phyloP scores from a whole-genome alignment of 1,284 basidiomycete species.

The Ustilago esculenta region DNA sequence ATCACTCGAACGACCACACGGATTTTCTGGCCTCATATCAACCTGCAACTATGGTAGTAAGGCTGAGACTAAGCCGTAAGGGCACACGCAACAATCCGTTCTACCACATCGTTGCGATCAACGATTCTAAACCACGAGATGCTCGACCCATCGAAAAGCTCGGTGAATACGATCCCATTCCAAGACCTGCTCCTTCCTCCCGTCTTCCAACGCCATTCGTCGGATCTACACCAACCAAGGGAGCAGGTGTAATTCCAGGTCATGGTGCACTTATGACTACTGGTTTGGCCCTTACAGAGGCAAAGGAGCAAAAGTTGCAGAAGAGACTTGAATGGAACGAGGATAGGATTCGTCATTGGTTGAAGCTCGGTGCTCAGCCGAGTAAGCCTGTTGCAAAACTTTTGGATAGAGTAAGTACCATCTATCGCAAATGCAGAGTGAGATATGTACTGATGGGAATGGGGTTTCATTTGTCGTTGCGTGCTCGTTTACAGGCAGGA shows the following conservation, averaged over 20 bases:
- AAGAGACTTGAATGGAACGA: conserved; percentile 91
- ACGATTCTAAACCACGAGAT: conserved; percentile 79
- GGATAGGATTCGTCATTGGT: conserved; percentile 88
- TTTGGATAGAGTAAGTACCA: conserved; percentile 78
- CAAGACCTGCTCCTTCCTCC: conserved; percentile 45
- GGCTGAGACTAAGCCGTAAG: conserved; percentile 85
- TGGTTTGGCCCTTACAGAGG: conserved; percentile 19
- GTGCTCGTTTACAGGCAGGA: conserved; percentile 33
- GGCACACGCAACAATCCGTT: conserved; percentile 81
- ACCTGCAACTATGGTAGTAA: conserved; percentile 83
- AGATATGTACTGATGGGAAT: no score
- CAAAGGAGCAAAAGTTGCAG: conserved; percentile 60
- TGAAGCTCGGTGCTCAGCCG: conserved; percentile 83
- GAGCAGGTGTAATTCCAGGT: no score
- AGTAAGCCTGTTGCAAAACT: conserved; percentile 80
- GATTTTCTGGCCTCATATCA: no score
- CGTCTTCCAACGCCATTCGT: conserved; percentile 21
- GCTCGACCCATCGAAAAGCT: conserved; percentile 90
- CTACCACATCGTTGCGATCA: conserved; percentile 87
- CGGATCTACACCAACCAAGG: neutral
- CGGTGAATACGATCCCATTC: conserved; percentile 83
- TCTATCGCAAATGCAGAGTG: no score
- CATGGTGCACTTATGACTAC: conserved; percentile 53
- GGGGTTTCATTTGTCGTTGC: no score
- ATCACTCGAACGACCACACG: neutral